phyloP scores from a whole-genome alignment of 352 stramenopile species.

The Pythium angustatum region DNA sequence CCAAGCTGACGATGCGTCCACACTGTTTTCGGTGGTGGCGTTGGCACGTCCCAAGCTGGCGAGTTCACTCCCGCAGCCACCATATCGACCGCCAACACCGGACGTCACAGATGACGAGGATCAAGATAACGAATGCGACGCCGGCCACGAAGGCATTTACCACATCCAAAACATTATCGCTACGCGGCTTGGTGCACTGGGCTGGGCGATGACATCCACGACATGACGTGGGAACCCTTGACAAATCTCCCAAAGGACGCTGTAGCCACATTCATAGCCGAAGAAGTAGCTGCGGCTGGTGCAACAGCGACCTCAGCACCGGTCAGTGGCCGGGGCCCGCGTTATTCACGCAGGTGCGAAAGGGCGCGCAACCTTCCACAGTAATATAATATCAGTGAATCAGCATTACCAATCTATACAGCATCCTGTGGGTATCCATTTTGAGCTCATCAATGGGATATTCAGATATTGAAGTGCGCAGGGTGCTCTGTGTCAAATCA shows the following conservation, averaged over 20 bases:
- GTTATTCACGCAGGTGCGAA: neutral
- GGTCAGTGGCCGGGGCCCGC: no score
- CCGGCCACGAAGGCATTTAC: neutral
- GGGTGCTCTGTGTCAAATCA: neutral
- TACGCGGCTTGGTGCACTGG: neutral
- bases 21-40: no score
- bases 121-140: neutral
- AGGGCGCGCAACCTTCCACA: neutral
- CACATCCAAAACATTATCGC: neutral
- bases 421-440: neutral
- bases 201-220: neutral
- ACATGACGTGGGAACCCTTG: neutral
- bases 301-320: neutral
- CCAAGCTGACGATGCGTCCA: no score
- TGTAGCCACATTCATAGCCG: neutral
- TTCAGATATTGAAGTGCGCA: no score
- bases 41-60: no score
- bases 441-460: neutral
- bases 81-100: neutral
- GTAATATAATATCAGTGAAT: neutral
- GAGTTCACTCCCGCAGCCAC: neutral
- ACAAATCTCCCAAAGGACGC: neutral
- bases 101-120: neutral
- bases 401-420: no score
- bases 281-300: neutral